Conservation (phyloP, 305 asterid species). For the Fraxinus nigra region DNA sequence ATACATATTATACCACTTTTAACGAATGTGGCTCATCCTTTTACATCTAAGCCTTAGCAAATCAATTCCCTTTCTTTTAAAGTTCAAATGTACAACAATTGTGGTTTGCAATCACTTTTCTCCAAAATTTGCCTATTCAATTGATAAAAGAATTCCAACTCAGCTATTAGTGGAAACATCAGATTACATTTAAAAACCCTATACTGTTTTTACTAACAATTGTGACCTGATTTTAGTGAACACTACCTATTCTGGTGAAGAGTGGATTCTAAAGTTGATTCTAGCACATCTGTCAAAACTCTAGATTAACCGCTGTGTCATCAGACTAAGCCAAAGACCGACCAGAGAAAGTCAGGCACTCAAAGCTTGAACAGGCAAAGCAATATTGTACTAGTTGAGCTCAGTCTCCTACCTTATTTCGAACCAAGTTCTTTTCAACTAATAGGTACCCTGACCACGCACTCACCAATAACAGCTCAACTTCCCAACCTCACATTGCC, state of each 20-base stretch:
- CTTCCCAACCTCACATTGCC: neutral
- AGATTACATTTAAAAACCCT: no score
- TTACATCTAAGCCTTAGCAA: neutral
- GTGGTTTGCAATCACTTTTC: neutral
- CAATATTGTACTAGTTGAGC: neutral
- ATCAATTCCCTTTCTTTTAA: neutral
- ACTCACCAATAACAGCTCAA: neutral
- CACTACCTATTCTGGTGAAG: no score
- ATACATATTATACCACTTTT: neutral
- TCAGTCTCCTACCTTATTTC: neutral
- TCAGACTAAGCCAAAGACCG: neutral
- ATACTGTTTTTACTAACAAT: no score
- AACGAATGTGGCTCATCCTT: neutral
- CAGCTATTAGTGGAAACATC: neutral
- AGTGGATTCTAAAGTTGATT: neutral
- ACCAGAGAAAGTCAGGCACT: neutral
- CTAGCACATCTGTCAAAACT: neutral
- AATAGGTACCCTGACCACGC: neutral
- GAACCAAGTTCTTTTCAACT: neutral
- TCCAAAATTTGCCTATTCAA: neutral
- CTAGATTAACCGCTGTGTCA: neutral
- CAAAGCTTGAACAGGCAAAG: neutral
- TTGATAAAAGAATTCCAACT: neutral
- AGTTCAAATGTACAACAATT: neutral
- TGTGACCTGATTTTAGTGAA: no score